Conservation (phyloP, 768 basidiomycete species). For the Tremella fuciformis region DNA sequence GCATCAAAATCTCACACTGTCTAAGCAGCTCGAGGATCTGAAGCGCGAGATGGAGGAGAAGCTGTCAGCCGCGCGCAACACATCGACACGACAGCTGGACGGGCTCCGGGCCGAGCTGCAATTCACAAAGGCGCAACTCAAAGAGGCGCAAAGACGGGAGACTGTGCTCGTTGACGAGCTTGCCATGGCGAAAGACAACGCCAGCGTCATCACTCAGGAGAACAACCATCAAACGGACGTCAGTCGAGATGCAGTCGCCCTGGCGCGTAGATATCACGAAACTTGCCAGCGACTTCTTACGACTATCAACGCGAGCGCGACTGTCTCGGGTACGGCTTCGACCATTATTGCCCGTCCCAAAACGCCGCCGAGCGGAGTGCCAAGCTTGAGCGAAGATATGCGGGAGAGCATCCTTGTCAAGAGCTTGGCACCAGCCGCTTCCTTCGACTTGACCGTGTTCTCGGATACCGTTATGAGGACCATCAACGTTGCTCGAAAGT, state of each 20-base stretch:
- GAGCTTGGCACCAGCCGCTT: constrained; percentile 33
- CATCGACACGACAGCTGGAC: constrained; percentile 51
- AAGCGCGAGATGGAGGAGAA: constrained; percentile 55
- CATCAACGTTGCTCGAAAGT: constrained; percentile 72
- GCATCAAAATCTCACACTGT: constrained; percentile 72
- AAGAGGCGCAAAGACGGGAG: constrained; percentile 41
- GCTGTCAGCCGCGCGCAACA: constrained; percentile 27
- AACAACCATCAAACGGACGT: constrained; percentile 33
- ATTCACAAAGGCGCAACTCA: constrained; percentile 45
- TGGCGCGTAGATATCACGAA: constrained; percentile 48
- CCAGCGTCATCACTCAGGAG: constrained; percentile 29
- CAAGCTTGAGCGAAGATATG: constrained; percentile 15
- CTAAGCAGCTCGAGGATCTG: constrained; percentile 71
- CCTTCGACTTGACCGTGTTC: constrained; percentile 81
- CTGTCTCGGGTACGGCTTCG: constrained; percentile 40
- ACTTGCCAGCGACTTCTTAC: constrained; percentile 39
- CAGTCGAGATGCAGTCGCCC: constrained; percentile 44
- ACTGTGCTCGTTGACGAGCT: constrained; percentile 38
- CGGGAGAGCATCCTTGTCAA: constrained; percentile 28
- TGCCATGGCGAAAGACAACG: constrained; percentile 43
- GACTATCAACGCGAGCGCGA: constrained; percentile 45
- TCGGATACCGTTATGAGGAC: constrained; percentile 76
- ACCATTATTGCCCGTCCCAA: constrained; percentile 7
- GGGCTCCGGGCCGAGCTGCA: constrained; percentile 73
- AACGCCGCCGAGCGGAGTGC: constrained; percentile 4